Evolutionary conservation across 352 stramenopile genomes (phyloP), one percentile per base, ranked within the genome.

Genomic region (Phytopythium boreale): DNA sequence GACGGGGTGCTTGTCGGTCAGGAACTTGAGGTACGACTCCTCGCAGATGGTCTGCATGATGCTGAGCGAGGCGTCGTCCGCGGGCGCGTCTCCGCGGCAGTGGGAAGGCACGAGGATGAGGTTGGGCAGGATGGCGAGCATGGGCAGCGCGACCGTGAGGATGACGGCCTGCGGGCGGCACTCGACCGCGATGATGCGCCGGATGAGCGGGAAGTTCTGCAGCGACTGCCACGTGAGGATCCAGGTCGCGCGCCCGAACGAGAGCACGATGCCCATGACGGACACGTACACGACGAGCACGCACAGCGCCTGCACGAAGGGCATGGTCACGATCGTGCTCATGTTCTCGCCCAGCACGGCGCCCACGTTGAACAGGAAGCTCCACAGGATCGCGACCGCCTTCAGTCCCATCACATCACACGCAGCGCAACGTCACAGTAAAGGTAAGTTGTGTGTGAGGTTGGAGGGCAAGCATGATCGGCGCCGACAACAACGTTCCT

Each of bases 171-270:
- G 87, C 3, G 87, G 87, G 8, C 77, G 74, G 44, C 80, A 90
- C 66, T 93, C 85, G 56, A 80, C 76, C 12, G 80, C 77, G 67
- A 96, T 93, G 39, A 94, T 92, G 39, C 87, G 82, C 9, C 87
- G 85, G 62, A 96, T 96, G 29, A 94, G 82, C 56, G 87, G 87
- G 62, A 96, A 96, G 61, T 96, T 92, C 59, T 90, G 69, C 36
- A 88, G 76, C 43, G 87, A 96, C 59, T 96, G 87, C 87, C 87
- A 96, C 61, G 84, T 94, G 58, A 96, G 76, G 67, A 96, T 96
- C 87, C 87, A 96, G 39, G 80, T 94, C 20, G 87, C 84, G 20
- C 87, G 85, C 11, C 85, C 87, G 53, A 96, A 92, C 29, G 85
- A 88, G 39, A 96, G 63, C 56, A 94, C 76, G 47, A 96, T 93